A percentile compares a stretch with the other conserved stretches of the same genome.
phyloP scores from a whole-genome alignment of 108 stramenopile genomes.

The Parietichytrium sp. region DNA sequence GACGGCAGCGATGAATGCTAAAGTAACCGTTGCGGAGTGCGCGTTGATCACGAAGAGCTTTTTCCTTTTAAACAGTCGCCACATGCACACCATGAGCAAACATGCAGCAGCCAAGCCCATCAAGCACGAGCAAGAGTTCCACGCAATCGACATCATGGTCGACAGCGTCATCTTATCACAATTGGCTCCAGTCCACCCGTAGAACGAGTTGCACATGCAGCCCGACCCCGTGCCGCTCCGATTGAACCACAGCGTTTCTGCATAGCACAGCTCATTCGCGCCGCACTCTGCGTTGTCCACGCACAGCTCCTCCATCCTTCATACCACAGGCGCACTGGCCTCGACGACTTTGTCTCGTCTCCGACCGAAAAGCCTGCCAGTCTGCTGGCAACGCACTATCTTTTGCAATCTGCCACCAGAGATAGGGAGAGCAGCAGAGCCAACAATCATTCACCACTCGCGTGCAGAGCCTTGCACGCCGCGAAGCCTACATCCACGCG shows the following conservation, averaged over 20 bases:
- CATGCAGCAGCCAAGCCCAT: neutral
- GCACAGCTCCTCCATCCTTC: neutral
- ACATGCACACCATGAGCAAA: neutral
- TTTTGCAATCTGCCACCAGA: too few species aligned
- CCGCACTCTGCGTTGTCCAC: neutral
- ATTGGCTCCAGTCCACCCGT: neutral
- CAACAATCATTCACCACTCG: too few species aligned
- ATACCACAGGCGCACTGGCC: too few species aligned
- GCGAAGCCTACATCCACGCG: too few species aligned
- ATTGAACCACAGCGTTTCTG: neutral
- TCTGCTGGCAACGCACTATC: too few species aligned
- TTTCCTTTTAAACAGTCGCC: neutral
- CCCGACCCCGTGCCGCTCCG: neutral
- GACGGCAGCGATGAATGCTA: neutral
- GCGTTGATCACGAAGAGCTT: neutral
- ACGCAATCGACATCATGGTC: neutral
- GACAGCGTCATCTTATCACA: neutral
- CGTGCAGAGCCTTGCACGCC: too few species aligned
- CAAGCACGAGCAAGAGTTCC: neutral
- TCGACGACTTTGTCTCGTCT: too few species aligned
- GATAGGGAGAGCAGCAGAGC: too few species aligned
- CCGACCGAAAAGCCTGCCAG: too few species aligned
- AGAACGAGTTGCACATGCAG: conserved; percentile 11
- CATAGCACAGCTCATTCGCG: conserved; percentile 29
- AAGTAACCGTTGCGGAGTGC: neutral